Evolutionary conservation across 1,284 basidiomycete genomes (phyloP), one percentile per base, ranked within the genome.

Genomic region (Entoloma clypeatum): DNA sequence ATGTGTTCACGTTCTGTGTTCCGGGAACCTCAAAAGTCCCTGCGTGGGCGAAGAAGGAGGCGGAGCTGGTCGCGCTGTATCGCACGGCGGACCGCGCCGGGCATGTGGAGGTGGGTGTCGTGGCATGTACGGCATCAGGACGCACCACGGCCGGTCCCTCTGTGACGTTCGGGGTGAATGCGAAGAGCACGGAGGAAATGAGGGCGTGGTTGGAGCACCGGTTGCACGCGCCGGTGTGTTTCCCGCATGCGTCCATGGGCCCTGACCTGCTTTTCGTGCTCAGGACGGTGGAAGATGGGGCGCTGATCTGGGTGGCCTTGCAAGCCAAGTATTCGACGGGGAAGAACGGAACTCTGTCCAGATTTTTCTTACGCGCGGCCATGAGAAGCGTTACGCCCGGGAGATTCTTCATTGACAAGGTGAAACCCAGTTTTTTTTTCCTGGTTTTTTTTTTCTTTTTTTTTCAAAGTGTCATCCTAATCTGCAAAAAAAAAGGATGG

Each of bases 251-350:
- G 2, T 53, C 53, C 1, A 67, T 69, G 65, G 65, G 67, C 1
- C 67, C 67, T 1, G 66, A 69, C 44, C 44, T 66, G 4, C 30
- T 69, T 8, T 67, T 69, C 21, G 54, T 65, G 0, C 41, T 69
- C 11, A 49, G 50, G 18, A n/a, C n/a, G n/a, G 52, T 69, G 5
- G 49, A 49, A 4, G 63, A 66, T 31, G 56, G 53, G 6, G 52
- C 57, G 1, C 40, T 53, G 0, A 57, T 69, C 13, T 69, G 67
- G 67, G 65, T 68, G n/a, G 66, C 59, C 1, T 39, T 68, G 14
- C 67, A 69, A 41, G 63, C 63, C 5, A 69, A 69, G 34, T 64
- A 56, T 36, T 63, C 59, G 1, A 14, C 44, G n/a, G 62, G 61
- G 7, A 60, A 52, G 40, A 60, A 60, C 11, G 56, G 57, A 3